A percentile compares a stretch with the other conserved stretches of the same genome.
These are phyloP conservation scores for Gynandropsis gynandra DNA, from an alignment of 345 rosid genomes.

Conservation along the genomic window DNA sequence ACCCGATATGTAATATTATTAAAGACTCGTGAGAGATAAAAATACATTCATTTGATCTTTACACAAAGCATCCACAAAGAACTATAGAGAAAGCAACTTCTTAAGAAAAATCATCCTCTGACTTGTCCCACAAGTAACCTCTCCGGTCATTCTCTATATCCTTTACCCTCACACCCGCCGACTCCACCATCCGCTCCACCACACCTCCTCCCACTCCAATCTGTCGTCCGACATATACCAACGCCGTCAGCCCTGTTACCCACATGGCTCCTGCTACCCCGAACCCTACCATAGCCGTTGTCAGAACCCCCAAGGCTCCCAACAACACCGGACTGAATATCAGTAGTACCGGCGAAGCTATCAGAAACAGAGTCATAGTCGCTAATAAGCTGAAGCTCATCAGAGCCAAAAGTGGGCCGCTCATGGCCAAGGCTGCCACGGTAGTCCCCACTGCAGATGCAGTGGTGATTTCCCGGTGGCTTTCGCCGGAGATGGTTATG, in stretches of 20 bases:
- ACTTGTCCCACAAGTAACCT: slow-evolving; percentile 15
- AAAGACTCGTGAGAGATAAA: not conserved
- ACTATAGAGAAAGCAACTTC: not conserved
- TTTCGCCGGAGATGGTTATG: slow-evolving; percentile 4
- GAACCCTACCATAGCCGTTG: slow-evolving; percentile 29
- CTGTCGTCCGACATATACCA: slow-evolving; percentile 28
- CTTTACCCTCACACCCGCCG: slow-evolving; percentile 8
- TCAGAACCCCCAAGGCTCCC: slow-evolving; percentile 19
- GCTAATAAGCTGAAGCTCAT: slow-evolving; percentile 34
- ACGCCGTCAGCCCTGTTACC: slow-evolving; percentile 26
- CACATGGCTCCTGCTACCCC: slow-evolving; percentile 31
- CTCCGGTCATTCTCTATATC: slow-evolving; percentile 12
- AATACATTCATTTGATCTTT: not conserved
- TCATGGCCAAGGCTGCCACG: slow-evolving; percentile 26
- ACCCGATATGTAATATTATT: no score
- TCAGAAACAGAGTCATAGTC: slow-evolving; percentile 28
- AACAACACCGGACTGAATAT: slow-evolving; percentile 35
- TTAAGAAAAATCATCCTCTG: slow-evolving; percentile 4
- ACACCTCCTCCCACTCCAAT: slow-evolving; percentile 14
- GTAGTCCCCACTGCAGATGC: slow-evolving; percentile 18
- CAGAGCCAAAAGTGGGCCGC: slow-evolving; percentile 31
- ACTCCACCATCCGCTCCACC: slow-evolving; percentile 21
- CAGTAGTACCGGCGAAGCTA: slow-evolving; percentile 34
- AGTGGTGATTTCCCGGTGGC: not conserved
- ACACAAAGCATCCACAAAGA: no score